A percentile compares a stretch with the other conserved stretches of the same genome.
Conservation (phyloP, 2,329 filamentous ascomycete species). For the Sarocladium oryzae region DNA sequence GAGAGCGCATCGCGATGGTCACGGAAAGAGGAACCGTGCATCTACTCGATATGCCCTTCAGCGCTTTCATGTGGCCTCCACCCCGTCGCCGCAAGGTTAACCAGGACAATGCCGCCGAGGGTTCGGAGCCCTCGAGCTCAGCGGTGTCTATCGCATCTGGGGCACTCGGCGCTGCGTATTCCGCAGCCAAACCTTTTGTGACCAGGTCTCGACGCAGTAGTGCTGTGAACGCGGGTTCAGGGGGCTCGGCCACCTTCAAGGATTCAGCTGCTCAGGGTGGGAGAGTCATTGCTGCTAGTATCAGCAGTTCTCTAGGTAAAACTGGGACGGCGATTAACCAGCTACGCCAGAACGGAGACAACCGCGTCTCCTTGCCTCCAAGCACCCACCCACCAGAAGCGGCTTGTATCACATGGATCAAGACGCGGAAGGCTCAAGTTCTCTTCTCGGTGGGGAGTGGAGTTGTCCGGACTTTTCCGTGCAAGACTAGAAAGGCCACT, state of each 20-base stretch:
- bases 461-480: conserved; percentile 58
- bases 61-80: conserved; percentile 82
- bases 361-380: conserved; percentile 62
- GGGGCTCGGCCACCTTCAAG: conserved; percentile 35
- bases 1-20: conserved; percentile 79
- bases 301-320: conserved; percentile 68
- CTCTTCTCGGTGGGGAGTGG: conserved; percentile 62
- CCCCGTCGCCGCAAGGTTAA: conserved; percentile 46
- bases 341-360: conserved; percentile 68
- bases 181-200: conserved; percentile 57
- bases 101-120: conserved; percentile 38
- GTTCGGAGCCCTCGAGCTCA: conserved; percentile 42
- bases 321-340: conserved; percentile 65
- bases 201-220: conserved; percentile 41
- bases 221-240: conserved; percentile 26
- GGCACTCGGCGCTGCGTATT: conserved; percentile 62
- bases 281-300: conserved; percentile 64
- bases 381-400: conserved; percentile 46
- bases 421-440: conserved; percentile 52
- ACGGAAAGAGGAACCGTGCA: conserved; percentile 95
- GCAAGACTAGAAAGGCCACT: conserved; percentile 48
- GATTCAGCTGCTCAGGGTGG: conserved; percentile 63
- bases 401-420: conserved; percentile 60
- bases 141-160: conserved; percentile 66
- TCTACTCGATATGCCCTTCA: conserved; percentile 77